These are phyloP conservation scores for Tulasnella sp. DNA, from an alignment of 768 basidiomycete genomes.

Conservation along the genomic window DNA sequence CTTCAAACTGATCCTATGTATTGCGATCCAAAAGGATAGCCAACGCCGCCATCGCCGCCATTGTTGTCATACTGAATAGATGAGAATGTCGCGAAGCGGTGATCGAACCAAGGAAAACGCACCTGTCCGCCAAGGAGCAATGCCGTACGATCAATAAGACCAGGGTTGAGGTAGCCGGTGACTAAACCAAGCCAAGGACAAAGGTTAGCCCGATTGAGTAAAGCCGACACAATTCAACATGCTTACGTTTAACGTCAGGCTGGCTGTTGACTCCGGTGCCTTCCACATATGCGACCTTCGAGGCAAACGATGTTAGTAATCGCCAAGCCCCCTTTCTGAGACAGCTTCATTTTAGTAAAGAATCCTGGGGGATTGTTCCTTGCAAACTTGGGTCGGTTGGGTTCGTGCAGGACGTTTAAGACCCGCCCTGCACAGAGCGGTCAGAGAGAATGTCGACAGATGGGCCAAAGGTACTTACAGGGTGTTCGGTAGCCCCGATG, in stretches of 20 bases:
- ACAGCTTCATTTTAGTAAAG: background rate
- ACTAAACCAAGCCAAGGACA: background rate
- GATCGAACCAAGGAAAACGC: background rate
- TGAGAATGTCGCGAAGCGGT: background rate
- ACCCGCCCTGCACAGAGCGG: background rate
- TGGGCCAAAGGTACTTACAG: background rate
- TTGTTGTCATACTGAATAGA: slow-evolving; percentile 35
- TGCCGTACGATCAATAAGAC: background rate
- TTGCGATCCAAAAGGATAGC: slow-evolving; percentile 27
- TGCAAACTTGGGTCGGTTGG: slow-evolving; percentile 23
- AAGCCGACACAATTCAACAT: background rate
- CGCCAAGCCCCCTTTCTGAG: background rate
- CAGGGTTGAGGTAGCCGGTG: background rate
- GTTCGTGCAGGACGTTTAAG: slow-evolving; percentile 28
- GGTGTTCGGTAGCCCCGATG: slow-evolving; percentile 17
- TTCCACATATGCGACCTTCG: background rate
- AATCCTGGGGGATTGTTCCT: background rate
- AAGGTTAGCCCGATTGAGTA: background rate
- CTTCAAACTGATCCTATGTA: slow-evolving; percentile 27
- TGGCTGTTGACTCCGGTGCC: background rate
- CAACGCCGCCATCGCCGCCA: slow-evolving; percentile 10
- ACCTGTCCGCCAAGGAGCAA: background rate
- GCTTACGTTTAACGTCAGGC: background rate
- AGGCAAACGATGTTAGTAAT: background rate
- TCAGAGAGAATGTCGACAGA: background rate